phyloP scores from a whole-genome alignment of 148 eudicot genomes.

The Tetragonia tetragonoides region DNA sequence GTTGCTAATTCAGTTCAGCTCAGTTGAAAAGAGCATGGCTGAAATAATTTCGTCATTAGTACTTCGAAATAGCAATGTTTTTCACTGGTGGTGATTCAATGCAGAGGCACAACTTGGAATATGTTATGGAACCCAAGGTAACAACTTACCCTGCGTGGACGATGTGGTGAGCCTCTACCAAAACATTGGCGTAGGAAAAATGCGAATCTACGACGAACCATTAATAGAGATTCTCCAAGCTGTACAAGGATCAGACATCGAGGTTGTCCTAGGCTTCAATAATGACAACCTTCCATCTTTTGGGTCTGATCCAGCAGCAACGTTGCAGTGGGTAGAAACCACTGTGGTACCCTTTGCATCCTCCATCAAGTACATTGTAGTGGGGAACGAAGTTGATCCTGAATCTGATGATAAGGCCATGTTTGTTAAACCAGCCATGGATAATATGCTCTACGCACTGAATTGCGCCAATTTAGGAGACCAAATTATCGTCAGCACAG shows the following conservation, averaged over 20 bases:
- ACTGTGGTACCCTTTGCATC: constrained; percentile 23
- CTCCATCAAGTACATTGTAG: constrained; percentile 41
- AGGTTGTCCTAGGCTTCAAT: constrained; percentile 27
- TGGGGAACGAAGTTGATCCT: constrained; percentile 43
- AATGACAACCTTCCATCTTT: constrained; percentile 17
- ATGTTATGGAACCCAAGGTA: constrained; percentile 29
- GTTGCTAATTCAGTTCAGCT: too few relatives aligned
- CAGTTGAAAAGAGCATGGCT: too few relatives aligned
- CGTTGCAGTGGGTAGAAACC: constrained; percentile 40
- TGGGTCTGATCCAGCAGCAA: constrained; percentile 11
- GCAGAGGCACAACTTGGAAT: constrained; percentile 39
- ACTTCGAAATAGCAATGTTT: too few relatives aligned
- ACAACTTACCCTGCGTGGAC: constrained; percentile 29
- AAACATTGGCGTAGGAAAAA: constrained; percentile 28
- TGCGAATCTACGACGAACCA: constrained; percentile 30
- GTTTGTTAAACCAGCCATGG: constrained; percentile 42
- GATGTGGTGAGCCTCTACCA: constrained; percentile 32
- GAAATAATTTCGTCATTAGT: too few relatives aligned
- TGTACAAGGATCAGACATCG: constrained; percentile 31
- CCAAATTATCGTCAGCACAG: constrained; percentile 47
- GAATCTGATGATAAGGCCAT: constrained; percentile 6
- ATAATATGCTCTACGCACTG: constrained; percentile 37
- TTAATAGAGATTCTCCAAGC: constrained; percentile 30
- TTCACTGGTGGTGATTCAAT: too few relatives aligned
- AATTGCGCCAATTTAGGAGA: constrained; percentile 10